Evolutionary conservation across 2,329 filamentous ascomycete genomes (phyloP), one percentile per base, ranked within the genome.

Genomic region (Neospermospora avenae): DNA sequence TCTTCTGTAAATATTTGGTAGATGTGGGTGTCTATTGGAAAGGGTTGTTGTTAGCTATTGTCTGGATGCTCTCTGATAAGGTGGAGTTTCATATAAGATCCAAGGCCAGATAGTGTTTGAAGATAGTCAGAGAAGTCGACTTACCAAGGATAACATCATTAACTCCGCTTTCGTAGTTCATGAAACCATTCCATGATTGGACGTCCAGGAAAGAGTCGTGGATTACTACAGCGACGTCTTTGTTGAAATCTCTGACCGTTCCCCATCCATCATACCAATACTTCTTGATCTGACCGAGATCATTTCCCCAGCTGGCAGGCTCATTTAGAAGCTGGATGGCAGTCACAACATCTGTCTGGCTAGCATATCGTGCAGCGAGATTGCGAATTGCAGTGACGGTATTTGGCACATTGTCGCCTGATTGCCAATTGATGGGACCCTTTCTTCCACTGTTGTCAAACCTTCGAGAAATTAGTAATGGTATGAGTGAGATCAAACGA

Each of bases 391-490:
- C 74, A 4, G 58, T 61, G n/a, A 75, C 68, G 31, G 74, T 76
- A 4, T 70, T 64, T 6, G 69, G 44, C 7, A 76, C 68, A 58
- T 74, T 76, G 44, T 78, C 71, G 34, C 79, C 80, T 11, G 72
- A 70, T 63, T 77, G 77, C 79, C 80, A 83, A 10, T 72, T 69
- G 20, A 83, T 74, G 5, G 64, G 46, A 4, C 80, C 80, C 18
- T 75, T 74, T 46, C 75, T 77, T 48, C 86, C 86, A 57, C 81
- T 84, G 73, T 88, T 88, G 72, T 88, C 85, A 69, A 87, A 88
- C 3, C 85, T 85, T 63, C 88, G 88, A 8, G 7, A 34, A 28
- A n/a, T 44, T 31, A 44, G 34, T 34, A 54, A n/a, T 55, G 14
- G 28, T 13, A 24, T 6, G 31, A 22, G 22, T 13, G 35, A 54